These are phyloP conservation scores for Lomentospora prolificans DNA, from an alignment of 2,329 filamentous ascomycete species.

Conservation along the genomic window DNA sequence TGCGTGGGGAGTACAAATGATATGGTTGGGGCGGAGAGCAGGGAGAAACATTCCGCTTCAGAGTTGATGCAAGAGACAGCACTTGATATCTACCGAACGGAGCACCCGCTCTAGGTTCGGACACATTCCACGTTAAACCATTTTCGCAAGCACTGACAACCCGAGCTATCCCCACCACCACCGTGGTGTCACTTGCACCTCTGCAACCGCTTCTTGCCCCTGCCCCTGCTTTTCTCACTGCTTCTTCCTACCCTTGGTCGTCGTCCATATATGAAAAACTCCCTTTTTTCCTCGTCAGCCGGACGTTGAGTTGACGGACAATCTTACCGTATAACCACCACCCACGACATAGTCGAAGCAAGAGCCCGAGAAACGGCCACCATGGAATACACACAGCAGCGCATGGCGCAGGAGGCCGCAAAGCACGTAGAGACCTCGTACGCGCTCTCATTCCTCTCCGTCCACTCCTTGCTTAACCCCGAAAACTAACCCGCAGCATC, in stretches of 20 bases:
- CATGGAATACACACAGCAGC: constrained; percentile 51
- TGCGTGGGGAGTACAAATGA: too few relatives aligned
- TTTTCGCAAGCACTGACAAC: background rate
- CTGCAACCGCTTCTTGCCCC: background rate
- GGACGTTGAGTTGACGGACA: too few relatives aligned
- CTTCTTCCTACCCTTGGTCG: too few relatives aligned
- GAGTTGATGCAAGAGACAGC: too few relatives aligned
- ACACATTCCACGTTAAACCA: background rate
- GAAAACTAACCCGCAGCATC: background rate
- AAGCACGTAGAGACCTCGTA: constrained; percentile 25
- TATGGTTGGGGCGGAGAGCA: too few relatives aligned
- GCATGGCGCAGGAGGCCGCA: constrained; percentile 42
- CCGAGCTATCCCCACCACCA: background rate
- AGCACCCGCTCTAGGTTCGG: too few relatives aligned
- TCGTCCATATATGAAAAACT: too few relatives aligned
- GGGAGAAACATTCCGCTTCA: too few relatives aligned
- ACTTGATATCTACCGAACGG: background rate
- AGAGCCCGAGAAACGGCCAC: background rate
- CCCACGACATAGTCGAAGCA: background rate
- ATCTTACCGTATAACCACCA: too few relatives aligned
- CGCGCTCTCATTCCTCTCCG: constrained; percentile 1
- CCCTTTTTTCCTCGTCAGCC: too few relatives aligned
- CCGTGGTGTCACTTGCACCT: background rate
- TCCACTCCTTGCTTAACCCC: background rate
- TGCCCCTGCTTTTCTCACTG: background rate